Evolutionary conservation across 148 eudicot species (phyloP).

Genomic region (Fagopyrum esculentum): DNA sequence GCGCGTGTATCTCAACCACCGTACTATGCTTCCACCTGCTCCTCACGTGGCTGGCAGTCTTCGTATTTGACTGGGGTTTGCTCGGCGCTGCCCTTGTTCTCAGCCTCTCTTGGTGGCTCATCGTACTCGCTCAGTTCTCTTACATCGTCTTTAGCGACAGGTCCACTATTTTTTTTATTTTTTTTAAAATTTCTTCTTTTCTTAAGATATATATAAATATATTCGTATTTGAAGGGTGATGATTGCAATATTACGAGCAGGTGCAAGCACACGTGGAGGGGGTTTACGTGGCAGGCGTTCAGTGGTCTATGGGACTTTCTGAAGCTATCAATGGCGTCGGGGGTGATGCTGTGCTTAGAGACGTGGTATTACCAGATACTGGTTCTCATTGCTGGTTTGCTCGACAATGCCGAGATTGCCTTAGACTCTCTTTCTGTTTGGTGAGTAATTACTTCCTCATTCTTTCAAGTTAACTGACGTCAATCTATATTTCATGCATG

Average conservation of each 20-base stretch:
- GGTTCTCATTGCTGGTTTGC: slow-evolving; percentile 42
- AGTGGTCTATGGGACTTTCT: slow-evolving; percentile 33
- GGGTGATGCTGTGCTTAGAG: slow-evolving; percentile 54
- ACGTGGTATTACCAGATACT: slow-evolving; percentile 44
- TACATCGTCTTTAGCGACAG: slow-evolving; percentile 20
- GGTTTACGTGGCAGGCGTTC: slow-evolving; percentile 35
- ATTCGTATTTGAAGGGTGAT: no score
- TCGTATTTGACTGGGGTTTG: slow-evolving; percentile 20
- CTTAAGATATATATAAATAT: no score
- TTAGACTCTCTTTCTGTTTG: slow-evolving; percentile 47
- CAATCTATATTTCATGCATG: neutral
- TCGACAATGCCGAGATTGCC: slow-evolving; percentile 34
- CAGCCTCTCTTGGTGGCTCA: slow-evolving; percentile 37
- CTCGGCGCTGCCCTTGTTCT: slow-evolving; percentile 39
- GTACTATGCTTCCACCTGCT: slow-evolving; percentile 25
- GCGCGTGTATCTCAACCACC: slow-evolving; percentile 19
- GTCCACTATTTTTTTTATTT: neutral
- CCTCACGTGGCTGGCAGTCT: slow-evolving; percentile 28
- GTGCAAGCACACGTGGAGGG: slow-evolving; percentile 44
- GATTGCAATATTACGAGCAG: neutral
- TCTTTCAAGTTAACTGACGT: no score
- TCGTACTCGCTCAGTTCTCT: slow-evolving; percentile 22
- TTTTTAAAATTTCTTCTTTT: no score
- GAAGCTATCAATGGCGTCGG: slow-evolving; percentile 38
- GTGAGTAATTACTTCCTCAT: slow-evolving; percentile 13